Evolutionary conservation across 192 early-diverging fungal genomes (phyloP).

Genomic region (Backusella circina): DNA sequence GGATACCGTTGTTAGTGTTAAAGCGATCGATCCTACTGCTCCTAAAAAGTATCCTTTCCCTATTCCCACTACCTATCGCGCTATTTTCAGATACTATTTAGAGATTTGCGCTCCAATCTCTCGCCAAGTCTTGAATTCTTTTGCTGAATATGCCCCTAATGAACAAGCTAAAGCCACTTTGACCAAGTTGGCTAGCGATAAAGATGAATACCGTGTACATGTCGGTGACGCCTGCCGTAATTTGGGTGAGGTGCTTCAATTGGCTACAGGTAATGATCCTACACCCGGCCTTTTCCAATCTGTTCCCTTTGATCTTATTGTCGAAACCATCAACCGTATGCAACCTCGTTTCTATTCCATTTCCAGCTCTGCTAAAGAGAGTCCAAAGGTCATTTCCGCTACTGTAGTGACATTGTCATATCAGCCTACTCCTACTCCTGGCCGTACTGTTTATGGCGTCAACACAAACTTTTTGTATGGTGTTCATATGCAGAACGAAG

Average conservation of each 20-base stretch:
- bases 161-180: conserved; percentile 52
- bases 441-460: conserved; percentile 70
- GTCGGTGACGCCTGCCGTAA: conserved; percentile 67
- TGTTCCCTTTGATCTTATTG: conserved; percentile 77
- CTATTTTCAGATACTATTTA: conserved; percentile 87
- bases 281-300: conserved; percentile 28
- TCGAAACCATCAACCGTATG: conserved; percentile 82
- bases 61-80: conserved; percentile 78
- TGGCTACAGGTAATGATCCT: conserved; percentile 19
- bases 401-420: conserved; percentile 93
- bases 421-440: conserved; percentile 43
- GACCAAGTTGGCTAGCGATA: conserved; percentile 58
- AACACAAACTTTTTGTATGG: conserved; percentile 85
- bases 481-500: conserved; percentile 41
- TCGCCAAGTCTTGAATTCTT: conserved; percentile 60
- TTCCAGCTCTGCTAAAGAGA: conserved; percentile 78
- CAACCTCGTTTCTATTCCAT: conserved; percentile 95
- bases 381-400: conserved; percentile 70
- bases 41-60: conserved; percentile 88
- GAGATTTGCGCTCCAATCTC: conserved; percentile 80
- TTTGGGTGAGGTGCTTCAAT: conserved; percentile 69
- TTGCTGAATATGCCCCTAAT: conserved; percentile 58
- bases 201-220: conserved; percentile 62
- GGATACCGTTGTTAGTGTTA: conserved; percentile 67
- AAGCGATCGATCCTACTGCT: conserved; percentile 70